Base-by-base conservation (phyloP, 202 grass and related monocot genomes). In the Digitaria exilis region DNA sequence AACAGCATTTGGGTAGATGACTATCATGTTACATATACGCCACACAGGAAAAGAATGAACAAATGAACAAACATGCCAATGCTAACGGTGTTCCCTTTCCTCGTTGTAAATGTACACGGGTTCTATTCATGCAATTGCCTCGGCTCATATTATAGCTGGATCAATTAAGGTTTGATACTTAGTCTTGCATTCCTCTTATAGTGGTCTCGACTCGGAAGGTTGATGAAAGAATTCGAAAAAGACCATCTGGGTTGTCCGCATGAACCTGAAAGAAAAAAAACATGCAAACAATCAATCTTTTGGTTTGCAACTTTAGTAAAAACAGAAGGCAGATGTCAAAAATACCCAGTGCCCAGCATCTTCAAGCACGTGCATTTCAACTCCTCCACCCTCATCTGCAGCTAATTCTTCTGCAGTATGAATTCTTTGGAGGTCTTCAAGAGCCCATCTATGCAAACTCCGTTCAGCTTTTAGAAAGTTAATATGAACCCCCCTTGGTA, bases 321-420 rank as follows among this genome's bases (percentile, higher is more conserved):
- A 44, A 48, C 0, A 48, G 16, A 11, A n/a, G 9, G 17, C 11
- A 3, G 29, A 29, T n/a, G 61, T 30, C n/a, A n/a, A n/a, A n/a
- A n/a, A n/a, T 93, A 98, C 96, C 96, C 96, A 98, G 59, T 98
- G 96, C n/a, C 96, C 96, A 50, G 96, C 92, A 85, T 98, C 96
- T 90, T 98, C 89, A 65, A 98, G 91, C 60, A 95, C 89, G 71
- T 98, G 96, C 91, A 98, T 93, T 83, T 98, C 86, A 77, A 98
- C 96, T 44, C 96, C 92, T n/a, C 92, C 96, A 57, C 87, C 96
- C 87, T 92, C 90, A 8, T 98, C 91, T n/a, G 88, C 74, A 71
- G 96, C 93, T 86, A 95, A 74, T 72, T 95, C 96, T 70, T 98
- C 93, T 0, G 93, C 96, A 0, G 70, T 52, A 89, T 95, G 91